These are phyloP conservation scores for Pulveroboletus sp. DNA, from an alignment of 768 basidiomycete genomes.

Conservation along the genomic window DNA sequence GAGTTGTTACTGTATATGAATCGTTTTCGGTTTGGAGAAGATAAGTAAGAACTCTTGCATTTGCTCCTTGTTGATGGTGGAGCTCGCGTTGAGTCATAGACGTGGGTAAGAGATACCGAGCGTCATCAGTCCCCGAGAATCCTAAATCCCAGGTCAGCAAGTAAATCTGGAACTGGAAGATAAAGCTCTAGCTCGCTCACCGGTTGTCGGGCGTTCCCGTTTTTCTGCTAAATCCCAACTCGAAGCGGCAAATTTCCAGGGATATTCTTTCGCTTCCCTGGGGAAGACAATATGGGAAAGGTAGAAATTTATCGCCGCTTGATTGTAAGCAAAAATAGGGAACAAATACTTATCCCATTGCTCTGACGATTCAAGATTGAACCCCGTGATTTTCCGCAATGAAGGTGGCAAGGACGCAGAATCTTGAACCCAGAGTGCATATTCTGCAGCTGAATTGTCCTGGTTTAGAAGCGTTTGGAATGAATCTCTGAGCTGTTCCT, in stretches of 20 bases:
- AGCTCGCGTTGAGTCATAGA: constrained; percentile 30
- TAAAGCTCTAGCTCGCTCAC: too few species aligned
- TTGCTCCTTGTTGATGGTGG: constrained; percentile 19
- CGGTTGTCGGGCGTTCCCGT: too few species aligned
- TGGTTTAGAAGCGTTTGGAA: not conserved
- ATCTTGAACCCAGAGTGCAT: not conserved
- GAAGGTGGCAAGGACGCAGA: not conserved
- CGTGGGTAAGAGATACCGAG: constrained; percentile 23
- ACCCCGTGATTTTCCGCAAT: not conserved
- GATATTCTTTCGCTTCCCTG: too few species aligned
- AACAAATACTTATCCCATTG: not conserved
- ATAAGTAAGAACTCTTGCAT: constrained; percentile 36
- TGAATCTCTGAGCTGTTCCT: not conserved
- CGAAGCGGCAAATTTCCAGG: too few species aligned
- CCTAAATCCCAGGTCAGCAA: not conserved
- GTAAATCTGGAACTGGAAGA: too few species aligned
- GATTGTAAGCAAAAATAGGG: not conserved
- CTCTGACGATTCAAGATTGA: not conserved
- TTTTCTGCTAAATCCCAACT: too few species aligned
- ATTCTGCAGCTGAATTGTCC: not conserved
- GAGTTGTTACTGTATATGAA: constrained; percentile 24
- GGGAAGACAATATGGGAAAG: not conserved
- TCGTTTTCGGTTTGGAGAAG: constrained; percentile 36
- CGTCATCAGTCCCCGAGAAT: constrained; percentile 58
- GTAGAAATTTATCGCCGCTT: not conserved